phyloP scores from a whole-genome alignment of 257 asterid species.

The Leonotis leonurus region DNA sequence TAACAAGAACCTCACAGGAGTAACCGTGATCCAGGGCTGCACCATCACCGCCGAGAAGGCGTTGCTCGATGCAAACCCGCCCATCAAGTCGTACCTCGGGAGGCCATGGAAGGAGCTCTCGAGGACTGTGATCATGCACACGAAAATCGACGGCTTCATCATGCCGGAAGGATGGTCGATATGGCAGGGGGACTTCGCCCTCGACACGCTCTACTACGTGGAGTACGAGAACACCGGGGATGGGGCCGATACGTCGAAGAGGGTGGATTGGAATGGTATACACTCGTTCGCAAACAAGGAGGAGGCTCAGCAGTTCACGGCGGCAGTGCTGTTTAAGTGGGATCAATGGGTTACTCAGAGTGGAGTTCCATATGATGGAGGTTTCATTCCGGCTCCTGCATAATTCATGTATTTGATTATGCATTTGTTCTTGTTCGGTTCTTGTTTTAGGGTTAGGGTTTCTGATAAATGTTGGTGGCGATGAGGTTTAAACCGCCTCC shows the following conservation, averaged over 20 bases:
- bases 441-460: neutral
- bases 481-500: neutral
- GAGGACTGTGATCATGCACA: constrained; percentile 57
- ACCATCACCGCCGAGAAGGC: constrained; percentile 36
- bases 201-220: constrained; percentile 47
- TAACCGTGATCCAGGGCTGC: constrained; percentile 41
- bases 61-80: constrained; percentile 14
- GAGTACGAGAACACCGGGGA: constrained; percentile 61
- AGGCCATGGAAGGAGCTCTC: constrained; percentile 82
- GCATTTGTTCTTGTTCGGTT: neutral
- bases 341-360: constrained; percentile 40
- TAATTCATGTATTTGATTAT: neutral
- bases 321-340: constrained; percentile 12
- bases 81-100: constrained; percentile 43
- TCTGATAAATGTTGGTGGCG: neutral
- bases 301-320: constrained; percentile 12
- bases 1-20: constrained; percentile 39
- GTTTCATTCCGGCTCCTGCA: constrained; percentile 9
- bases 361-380: constrained; percentile 46
- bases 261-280: constrained; percentile 78
- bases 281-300: constrained; percentile 19
- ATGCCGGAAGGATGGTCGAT: constrained; percentile 63
- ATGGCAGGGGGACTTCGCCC: constrained; percentile 50
- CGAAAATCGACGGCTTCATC: constrained; percentile 41
- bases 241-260: constrained; percentile 27